Evolutionary conservation across 495 filamentous ascomycete genomes (phyloP).

Genomic region (Aspergillus conjunctus): DNA sequence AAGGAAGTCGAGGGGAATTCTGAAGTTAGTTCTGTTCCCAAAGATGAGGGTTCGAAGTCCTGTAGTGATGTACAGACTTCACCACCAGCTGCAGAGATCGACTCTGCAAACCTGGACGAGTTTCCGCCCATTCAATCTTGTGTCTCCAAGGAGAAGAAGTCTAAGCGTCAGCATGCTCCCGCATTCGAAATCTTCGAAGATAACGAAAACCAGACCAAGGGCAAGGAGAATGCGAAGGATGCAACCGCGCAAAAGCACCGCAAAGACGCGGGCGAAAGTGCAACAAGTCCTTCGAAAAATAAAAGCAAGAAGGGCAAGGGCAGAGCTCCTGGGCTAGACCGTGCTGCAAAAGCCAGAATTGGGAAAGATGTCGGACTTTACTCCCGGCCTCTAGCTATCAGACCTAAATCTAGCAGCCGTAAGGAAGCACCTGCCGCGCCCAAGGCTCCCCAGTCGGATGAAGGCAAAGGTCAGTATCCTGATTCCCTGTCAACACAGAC

Average conservation of each 20-base stretch:
- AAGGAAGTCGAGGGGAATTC: too few relatives aligned
- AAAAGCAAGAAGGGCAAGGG: slow-evolving; percentile 1
- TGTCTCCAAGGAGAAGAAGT: too few relatives aligned
- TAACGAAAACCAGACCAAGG: neutral
- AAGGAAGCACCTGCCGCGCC: neutral
- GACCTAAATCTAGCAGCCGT: neutral
- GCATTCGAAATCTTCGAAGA: too few relatives aligned
- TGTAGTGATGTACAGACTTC: too few relatives aligned
- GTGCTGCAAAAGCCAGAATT: neutral
- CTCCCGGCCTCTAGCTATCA: neutral
- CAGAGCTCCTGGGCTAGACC: neutral
- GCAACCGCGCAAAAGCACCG: neutral
- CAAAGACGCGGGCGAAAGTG: neutral
- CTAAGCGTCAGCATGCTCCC: too few relatives aligned
- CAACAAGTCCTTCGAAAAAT: neutral
- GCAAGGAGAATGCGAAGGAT: neutral
- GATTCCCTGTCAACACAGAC: too few relatives aligned
- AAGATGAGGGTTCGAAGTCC: neutral
- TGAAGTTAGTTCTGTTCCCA: neutral
- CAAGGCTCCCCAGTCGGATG: neutral
- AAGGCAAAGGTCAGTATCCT: neutral
- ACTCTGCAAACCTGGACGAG: too few relatives aligned
- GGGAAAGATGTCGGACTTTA: neutral
- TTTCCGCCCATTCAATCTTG: too few relatives aligned
- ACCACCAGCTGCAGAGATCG: too few relatives aligned